phyloP scores from a whole-genome alignment of 2,329 filamentous ascomycete species.

The Apiospora kogelbergensis region DNA sequence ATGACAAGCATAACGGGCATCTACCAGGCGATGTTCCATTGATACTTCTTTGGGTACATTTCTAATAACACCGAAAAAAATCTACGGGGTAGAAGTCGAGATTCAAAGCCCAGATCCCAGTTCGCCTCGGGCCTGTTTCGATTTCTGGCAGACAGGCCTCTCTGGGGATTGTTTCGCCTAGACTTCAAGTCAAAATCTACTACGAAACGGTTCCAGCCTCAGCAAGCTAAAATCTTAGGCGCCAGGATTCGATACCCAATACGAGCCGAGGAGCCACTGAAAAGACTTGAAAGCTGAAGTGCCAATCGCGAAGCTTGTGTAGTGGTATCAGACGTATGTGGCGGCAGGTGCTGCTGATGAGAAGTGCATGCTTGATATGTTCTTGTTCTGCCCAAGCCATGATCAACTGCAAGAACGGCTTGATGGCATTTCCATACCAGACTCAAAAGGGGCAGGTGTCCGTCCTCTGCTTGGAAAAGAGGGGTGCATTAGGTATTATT shows the following conservation, averaged over 20 bases:
- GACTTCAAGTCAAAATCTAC: background rate
- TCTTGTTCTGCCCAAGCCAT: too few species aligned
- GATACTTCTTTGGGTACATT: background rate
- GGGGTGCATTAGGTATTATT: background rate
- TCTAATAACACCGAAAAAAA: background rate
- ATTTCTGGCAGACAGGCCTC: background rate
- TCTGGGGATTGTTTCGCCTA: constrained; percentile 6
- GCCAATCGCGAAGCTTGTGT: background rate
- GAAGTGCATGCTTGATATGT: background rate
- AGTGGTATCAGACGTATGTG: too few species aligned
- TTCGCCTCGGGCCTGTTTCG: background rate
- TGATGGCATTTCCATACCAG: background rate
- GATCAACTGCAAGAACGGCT: too few species aligned
- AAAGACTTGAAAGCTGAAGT: background rate
- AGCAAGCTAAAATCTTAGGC: background rate
- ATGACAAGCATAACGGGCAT: background rate
- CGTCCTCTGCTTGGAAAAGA: background rate
- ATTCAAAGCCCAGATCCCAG: background rate
- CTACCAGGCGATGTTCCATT: background rate
- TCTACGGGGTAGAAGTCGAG: background rate
- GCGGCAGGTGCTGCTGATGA: background rate
- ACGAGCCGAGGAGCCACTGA: background rate
- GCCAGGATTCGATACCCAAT: background rate
- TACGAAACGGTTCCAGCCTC: constrained; percentile 4
- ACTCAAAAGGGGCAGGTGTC: background rate